phyloP scores from a whole-genome alignment of 352 stramenopile genomes.

The Globisporangium barbulae region DNA sequence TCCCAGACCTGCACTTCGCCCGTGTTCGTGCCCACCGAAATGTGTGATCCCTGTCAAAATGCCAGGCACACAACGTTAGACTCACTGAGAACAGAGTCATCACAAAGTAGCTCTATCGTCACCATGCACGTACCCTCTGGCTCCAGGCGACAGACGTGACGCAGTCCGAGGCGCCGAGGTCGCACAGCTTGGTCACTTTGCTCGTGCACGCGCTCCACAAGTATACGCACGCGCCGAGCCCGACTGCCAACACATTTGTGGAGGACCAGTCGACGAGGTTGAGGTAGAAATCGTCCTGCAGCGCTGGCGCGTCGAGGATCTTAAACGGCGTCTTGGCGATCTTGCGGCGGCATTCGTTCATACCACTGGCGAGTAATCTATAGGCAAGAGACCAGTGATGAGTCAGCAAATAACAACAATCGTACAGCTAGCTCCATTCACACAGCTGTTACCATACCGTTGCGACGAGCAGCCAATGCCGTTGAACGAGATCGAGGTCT shows the following conservation, averaged over 20 bases:
- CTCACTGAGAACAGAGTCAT: background rate
- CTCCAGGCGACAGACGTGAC: constrained; percentile 95
- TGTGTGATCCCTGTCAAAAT: constrained; percentile 67
- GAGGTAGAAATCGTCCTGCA: constrained; percentile 98
- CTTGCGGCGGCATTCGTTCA: constrained; percentile 44
- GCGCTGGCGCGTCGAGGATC: constrained; percentile 94
- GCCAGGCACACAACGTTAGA: background rate
- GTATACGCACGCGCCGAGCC: constrained; percentile 92
- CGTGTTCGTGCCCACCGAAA: constrained; percentile 93
- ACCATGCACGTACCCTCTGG: constrained; percentile 49
- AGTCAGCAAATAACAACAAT: background rate
- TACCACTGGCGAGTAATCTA: constrained; percentile 17
- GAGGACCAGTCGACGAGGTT: constrained; percentile 98
- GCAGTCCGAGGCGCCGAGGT: constrained; percentile 71
- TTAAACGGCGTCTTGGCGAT: constrained; percentile 96
- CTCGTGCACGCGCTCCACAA: constrained; percentile 93
- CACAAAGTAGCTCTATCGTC: background rate
- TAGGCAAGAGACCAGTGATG: background rate
- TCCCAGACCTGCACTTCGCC: constrained; percentile 97
- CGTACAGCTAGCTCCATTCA: background rate
- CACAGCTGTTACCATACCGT: constrained; percentile 17
- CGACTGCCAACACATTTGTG: constrained; percentile 94
- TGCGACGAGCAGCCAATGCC: constrained; percentile 40
- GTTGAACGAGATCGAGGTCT: constrained; percentile 46
- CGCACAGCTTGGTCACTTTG: constrained; percentile 94